These are phyloP conservation scores for Sporobolomyces phaffii DNA, from an alignment of 768 basidiomycete genomes.

Conservation along the genomic window DNA sequence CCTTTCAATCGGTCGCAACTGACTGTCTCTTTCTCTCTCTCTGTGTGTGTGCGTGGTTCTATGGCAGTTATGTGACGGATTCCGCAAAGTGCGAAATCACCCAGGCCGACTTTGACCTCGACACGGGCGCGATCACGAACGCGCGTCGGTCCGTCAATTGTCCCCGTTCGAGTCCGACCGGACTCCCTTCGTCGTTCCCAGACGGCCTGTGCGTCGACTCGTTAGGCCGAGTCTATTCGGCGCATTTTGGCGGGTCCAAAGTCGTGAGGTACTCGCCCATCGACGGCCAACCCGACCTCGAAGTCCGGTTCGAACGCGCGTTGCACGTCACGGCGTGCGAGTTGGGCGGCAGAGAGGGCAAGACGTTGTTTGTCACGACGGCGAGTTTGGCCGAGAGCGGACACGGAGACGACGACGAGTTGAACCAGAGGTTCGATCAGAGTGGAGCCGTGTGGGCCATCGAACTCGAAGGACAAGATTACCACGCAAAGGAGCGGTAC, in stretches of 20 bases:
- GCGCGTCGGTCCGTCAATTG: neutral
- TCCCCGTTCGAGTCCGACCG: neutral
- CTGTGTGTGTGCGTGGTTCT: neutral
- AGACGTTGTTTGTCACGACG: conserved; percentile 19
- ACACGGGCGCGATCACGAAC: neutral
- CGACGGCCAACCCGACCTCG: neutral
- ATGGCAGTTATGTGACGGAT: conserved; percentile 9
- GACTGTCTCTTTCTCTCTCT: too few species aligned
- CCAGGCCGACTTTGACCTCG: neutral
- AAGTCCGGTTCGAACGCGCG: neutral
- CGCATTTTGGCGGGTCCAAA: conserved; percentile 15
- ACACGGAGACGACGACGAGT: neutral
- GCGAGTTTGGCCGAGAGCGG: conserved; percentile 15
- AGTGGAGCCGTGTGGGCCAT: conserved; percentile 12
- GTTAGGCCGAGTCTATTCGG: conserved; percentile 5
- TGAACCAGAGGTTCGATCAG: neutral
- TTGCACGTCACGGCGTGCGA: conserved; percentile 10
- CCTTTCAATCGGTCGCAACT: too few species aligned
- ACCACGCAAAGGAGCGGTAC: conserved; percentile 3
- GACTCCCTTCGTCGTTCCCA: neutral
- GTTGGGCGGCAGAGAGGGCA: conserved; percentile 5
- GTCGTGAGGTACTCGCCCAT: neutral
- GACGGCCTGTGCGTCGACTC: conserved; percentile 13
- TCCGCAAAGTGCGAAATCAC: conserved; percentile 5
- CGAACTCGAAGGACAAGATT: neutral